phyloP scores from a whole-genome alignment of 2,329 filamentous ascomycete species.

The Aspergillus novoparasiticus region DNA sequence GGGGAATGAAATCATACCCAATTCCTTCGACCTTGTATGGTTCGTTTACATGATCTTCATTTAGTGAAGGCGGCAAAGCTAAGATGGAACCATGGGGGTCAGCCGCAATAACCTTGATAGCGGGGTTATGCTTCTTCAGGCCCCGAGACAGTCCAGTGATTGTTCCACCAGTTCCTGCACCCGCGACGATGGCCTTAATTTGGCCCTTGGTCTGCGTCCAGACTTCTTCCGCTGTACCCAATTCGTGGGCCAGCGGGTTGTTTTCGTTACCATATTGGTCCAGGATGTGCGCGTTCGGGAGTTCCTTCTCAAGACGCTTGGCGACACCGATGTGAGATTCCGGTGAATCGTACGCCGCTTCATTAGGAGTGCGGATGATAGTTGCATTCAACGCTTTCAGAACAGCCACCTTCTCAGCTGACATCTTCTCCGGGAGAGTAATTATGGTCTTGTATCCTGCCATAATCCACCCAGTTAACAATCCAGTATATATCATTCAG shows the following conservation, averaged over 20 bases:
- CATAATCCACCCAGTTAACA: slow-evolving; percentile 3
- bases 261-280: slow-evolving; percentile 93
- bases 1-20: slow-evolving; percentile 96
- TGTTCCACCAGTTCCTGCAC: slow-evolving; percentile 92
- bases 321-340: slow-evolving; percentile 98
- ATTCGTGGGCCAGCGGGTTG: slow-evolving; percentile 92
- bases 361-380: slow-evolving; percentile 95
- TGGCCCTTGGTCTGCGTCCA: slow-evolving; percentile 87
- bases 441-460: slow-evolving; percentile 92
- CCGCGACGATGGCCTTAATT: slow-evolving; percentile 81
- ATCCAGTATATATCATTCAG: background rate
- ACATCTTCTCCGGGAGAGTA: slow-evolving; percentile 99
- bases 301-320: slow-evolving; percentile 84
- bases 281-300: slow-evolving; percentile 94
- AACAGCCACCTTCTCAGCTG: slow-evolving; percentile 94
- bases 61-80: slow-evolving; percentile 76
- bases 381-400: slow-evolving; percentile 91
- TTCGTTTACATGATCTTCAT: slow-evolving; percentile 77
- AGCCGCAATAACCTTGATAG: slow-evolving; percentile 86
- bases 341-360: slow-evolving; percentile 90
- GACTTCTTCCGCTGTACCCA: slow-evolving; percentile 93
- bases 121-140: slow-evolving; percentile 80
- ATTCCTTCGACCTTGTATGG: slow-evolving; percentile 98
- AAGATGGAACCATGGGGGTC: slow-evolving; percentile 92
- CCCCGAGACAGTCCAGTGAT: slow-evolving; percentile 87